A percentile compares a stretch with the other conserved stretches of the same genome.
phyloP scores from a whole-genome alignment of 495 filamentous ascomycete genomes.

The Xylaria acuta region DNA sequence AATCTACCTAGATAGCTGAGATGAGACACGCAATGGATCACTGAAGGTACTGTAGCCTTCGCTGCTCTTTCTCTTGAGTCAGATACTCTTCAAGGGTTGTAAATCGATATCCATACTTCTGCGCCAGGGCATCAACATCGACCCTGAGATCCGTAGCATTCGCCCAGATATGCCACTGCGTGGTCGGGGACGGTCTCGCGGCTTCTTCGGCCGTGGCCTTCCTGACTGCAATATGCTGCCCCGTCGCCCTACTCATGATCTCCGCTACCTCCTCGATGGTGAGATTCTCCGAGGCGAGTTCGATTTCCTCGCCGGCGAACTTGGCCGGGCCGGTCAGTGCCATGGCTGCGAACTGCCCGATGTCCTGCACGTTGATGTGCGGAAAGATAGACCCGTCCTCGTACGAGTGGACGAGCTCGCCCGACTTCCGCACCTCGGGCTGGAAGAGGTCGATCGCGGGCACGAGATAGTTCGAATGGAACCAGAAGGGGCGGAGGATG shows the following conservation, averaged over 20 bases:
- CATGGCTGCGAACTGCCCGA: conserved; percentile 52
- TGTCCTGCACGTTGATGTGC: conserved; percentile 53
- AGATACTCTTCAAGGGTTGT: background rate
- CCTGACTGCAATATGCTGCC: background rate
- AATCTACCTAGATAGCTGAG: background rate
- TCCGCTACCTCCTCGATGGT: conserved; percentile 37
- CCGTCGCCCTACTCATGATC: background rate
- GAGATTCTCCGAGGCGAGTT: conserved; percentile 42
- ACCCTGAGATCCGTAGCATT: background rate
- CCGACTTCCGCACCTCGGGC: conserved; percentile 2
- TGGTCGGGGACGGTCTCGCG: background rate
- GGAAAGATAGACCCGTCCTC: conserved; percentile 42
- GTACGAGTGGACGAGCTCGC: conserved; percentile 31
- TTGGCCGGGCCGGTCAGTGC: conserved; percentile 45
- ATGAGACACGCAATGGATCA: background rate
- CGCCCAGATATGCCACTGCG: conserved; percentile 5
- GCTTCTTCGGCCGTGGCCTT: background rate
- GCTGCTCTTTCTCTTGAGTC: background rate
- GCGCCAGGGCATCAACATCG: conserved; percentile 1
- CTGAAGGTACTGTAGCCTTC: background rate
- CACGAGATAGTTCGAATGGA: conserved; percentile 59
- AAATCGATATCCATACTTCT: background rate
- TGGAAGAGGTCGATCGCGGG: conserved; percentile 34
- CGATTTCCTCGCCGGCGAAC: conserved; percentile 41
- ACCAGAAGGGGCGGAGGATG: conserved; percentile 58